Evolutionary conservation across 129 eudicot species (phyloP), one percentile per base, ranked within the genome.

Genomic region (Helianthus tuberosus): DNA sequence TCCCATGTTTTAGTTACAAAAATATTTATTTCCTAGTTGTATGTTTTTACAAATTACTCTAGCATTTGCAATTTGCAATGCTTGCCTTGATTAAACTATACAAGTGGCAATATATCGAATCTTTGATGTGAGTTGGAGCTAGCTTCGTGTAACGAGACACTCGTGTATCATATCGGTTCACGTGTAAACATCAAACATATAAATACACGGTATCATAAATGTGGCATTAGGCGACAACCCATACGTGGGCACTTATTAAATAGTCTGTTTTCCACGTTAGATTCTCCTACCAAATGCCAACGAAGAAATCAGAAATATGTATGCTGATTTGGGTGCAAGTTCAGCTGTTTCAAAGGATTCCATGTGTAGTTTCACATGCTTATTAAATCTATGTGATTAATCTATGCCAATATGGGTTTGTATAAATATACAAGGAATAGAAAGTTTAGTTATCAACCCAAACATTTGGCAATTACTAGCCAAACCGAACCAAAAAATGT

Each of bases 291-390:
- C 77, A 52, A 78, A 78, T 71, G 76, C 65, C 84, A n/a, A n/a
- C n/a, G n/a, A n/a, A n/a, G n/a, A n/a, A n/a, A n/a, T n/a, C n/a
- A n/a, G n/a, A n/a, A n/a, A n/a, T n/a, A n/a, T n/a, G n/a, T n/a
- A n/a, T n/a, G n/a, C n/a, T n/a, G n/a, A n/a, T n/a, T n/a, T n/a
- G 55, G 74, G 68, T 67, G 71, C 84, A 80, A 48, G 49, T 67
- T 80, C 71, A 80, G 75, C 84, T 68, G 71, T 73, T 66, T 66
- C 4, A 38, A 72, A 43, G 83, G 74, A 48, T 27, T 64, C 36
- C 77, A 78, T 66, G 53, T 71, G 75, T 16, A 27, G 4, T 51
- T 73, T 66, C 83, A 79, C 79, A 79, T 79, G 83, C 55, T 65
- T 27, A 68, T 15, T 60, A 62, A 16, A 51, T 64, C 65, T 13